Percentiles rank a stretch among this genome's conserved stretches.
Evolutionary conservation across 2,329 filamentous ascomycete genomes (phyloP).

Genomic region (Mycosphaerella sp.): DNA sequence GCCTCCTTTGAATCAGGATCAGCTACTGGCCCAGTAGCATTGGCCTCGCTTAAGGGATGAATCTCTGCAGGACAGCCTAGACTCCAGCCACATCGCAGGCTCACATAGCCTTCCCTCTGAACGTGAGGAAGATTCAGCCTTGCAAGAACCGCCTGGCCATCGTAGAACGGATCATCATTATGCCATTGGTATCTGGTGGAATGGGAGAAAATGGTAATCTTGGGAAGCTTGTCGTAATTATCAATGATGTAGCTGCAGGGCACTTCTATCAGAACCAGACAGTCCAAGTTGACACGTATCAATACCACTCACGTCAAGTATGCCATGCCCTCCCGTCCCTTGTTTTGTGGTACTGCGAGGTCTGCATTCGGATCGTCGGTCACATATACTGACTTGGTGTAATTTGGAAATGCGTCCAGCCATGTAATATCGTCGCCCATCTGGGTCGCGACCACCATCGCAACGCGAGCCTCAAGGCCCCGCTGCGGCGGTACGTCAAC

Average conservation of each 20-base stretch:
- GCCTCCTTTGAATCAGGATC: conserved; percentile 32
- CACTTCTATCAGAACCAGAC: not conserved
- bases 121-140: conserved; percentile 46
- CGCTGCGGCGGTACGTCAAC: no score
- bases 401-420: conserved; percentile 36
- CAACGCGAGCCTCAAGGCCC: not conserved
- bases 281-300: no score
- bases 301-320: conserved; percentile 40
- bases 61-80: conserved; percentile 49
- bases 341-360: conserved; percentile 42
- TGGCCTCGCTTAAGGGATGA: conserved; percentile 38
- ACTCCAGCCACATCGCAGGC: conserved; percentile 48
- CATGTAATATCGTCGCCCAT: conserved; percentile 32
- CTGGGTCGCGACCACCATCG: conserved; percentile 3
- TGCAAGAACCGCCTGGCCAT: conserved; percentile 44
- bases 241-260: conserved; percentile 43
- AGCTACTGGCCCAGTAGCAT: conserved; percentile 23
- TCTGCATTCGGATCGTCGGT: conserved; percentile 37
- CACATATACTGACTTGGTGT: conserved; percentile 39
- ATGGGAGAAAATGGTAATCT: conserved; percentile 53
- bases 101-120: conserved; percentile 47
- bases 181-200: conserved; percentile 52
- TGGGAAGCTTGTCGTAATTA: conserved; percentile 51
- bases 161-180: conserved; percentile 47
- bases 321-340: conserved; percentile 46